phyloP scores from a whole-genome alignment of 768 basidiomycete species.

The Piloderma croceum region DNA sequence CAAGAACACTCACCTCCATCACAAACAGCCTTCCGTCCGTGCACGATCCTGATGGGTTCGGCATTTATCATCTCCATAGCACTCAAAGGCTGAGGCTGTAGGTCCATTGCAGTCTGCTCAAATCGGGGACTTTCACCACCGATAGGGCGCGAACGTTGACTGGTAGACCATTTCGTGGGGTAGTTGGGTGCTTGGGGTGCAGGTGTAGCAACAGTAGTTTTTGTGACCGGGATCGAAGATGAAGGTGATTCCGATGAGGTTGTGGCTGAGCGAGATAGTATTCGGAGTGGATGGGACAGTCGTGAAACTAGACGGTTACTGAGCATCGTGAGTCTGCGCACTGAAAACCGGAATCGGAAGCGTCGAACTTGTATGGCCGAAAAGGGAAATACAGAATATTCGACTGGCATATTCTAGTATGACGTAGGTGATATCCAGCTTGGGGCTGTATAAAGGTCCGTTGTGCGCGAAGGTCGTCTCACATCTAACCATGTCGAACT shows the following conservation, averaged over 20 bases:
- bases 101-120: conserved; percentile 83
- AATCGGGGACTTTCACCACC: conserved; percentile 69
- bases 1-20: conserved; percentile 79
- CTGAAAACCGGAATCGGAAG: too few relatives aligned
- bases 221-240: conserved; percentile 4
- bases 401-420: neutral
- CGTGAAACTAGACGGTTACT: neutral
- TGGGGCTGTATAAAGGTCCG: neutral
- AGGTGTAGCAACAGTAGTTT: conserved; percentile 21
- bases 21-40: conserved; percentile 83
- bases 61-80: conserved; percentile 87
- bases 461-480: neutral
- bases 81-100: conserved; percentile 85
- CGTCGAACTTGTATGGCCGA: too few relatives aligned
- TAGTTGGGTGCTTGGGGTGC: conserved; percentile 79
- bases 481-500: conserved; percentile 43
- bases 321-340: neutral
- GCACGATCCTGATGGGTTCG: conserved; percentile 79
- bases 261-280: too few relatives aligned
- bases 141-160: conserved; percentile 65
- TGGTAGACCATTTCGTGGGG: conserved; percentile 78
- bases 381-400: neutral
- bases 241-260: too few relatives aligned
- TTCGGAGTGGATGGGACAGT: too few relatives aligned
- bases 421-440: neutral